Evolutionary conservation across 768 basidiomycete genomes (phyloP).

Genomic region (Russula vinacea): DNA sequence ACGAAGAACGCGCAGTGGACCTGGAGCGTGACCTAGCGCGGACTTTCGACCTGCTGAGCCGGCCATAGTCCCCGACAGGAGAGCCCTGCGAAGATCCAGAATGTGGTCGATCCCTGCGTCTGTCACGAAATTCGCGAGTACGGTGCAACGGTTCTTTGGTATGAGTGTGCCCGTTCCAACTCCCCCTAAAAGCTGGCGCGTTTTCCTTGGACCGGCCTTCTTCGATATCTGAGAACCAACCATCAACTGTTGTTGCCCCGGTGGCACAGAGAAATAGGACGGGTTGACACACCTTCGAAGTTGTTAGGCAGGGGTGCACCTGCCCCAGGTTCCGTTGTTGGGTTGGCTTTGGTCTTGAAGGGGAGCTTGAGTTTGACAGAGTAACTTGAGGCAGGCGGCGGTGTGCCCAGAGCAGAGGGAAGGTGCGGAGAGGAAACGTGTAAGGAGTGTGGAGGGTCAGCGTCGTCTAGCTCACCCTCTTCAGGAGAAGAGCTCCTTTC

Average conservation of each 20-base stretch:
- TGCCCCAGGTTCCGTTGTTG: not conserved
- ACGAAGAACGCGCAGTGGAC: conserved; percentile 23
- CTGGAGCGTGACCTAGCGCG: conserved; percentile 20
- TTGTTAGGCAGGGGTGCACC: not conserved
- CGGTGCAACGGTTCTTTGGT: conserved; percentile 2
- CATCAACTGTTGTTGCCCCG: not conserved
- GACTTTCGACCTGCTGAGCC: conserved; percentile 14
- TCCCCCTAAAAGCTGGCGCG: conserved; percentile 4
- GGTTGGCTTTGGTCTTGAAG: conserved; percentile 54
- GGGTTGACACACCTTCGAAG: not conserved
- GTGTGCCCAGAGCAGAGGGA: conserved; percentile 34
- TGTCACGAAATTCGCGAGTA: conserved; percentile 19
- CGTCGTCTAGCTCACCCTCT: conserved; percentile 79
- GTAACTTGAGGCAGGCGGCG: conserved; percentile 36
- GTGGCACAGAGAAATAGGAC: not conserved
- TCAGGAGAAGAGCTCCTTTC: conserved; percentile 61
- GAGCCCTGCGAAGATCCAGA: conserved; percentile 21
- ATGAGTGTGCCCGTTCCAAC: conserved; percentile 18
- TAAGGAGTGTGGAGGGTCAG: conserved; percentile 32
- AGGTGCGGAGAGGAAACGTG: conserved; percentile 27
- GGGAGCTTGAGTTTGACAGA: conserved; percentile 63
- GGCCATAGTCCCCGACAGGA: conserved; percentile 11
- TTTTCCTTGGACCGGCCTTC: conserved; percentile 15
- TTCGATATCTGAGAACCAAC: conserved; percentile 2
- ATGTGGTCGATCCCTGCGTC: conserved; percentile 16